Base-by-base conservation (phyloP, 148 eudicot genomes). In the Dysphania ambrosioides region DNA sequence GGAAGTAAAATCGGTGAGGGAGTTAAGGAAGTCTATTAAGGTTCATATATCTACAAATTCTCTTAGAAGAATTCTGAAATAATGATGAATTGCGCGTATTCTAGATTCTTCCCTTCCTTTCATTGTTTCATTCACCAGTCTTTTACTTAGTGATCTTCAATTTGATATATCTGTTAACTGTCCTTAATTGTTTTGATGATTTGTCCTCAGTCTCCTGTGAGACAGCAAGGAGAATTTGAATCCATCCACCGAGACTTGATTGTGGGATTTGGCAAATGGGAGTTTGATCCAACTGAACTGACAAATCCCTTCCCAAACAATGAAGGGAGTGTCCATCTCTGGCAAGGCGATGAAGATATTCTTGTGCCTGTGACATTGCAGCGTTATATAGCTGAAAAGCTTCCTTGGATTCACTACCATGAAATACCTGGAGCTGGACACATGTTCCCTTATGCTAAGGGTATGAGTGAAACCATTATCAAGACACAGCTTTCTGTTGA, bases 301-400 rank as follows among this genome's bases (percentile, higher is more conserved):
- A 68, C 78, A 40, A 85, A 82, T 42, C 91, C 96, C 21, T 90
- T 83, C 68, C 83, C 81, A 0, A 78, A 87, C 70, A 72, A 77
- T 19, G 89, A 83, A 62, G 96, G 83, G 31, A 83, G 87, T 2
- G 88, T 93, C 68, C 90, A 90, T 74, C 56, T 93, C 55, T 93
- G 97, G 97, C 93, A 88, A 44, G 97, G 97, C 12, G 93, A 93
- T 72, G 96, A 93, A 77, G 97, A 93, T 63, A 8, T n/a, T 5
- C 68, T 90, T 26, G 86, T 72, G n/a, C 76, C 81, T 19, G 81
- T 71, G n/a, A 35, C 15, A 9, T 59, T 85, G 82, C 88, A 81
- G 47, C 81, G 77, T 16, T 75, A 68, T 66, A 47, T 76, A 23
- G 90, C 79, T 63, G 70, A 87, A 26, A 74, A 63, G 68, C 93